Conservation (phyloP, 768 basidiomycete genomes). For the Tricholoma hemisulphureum region DNA sequence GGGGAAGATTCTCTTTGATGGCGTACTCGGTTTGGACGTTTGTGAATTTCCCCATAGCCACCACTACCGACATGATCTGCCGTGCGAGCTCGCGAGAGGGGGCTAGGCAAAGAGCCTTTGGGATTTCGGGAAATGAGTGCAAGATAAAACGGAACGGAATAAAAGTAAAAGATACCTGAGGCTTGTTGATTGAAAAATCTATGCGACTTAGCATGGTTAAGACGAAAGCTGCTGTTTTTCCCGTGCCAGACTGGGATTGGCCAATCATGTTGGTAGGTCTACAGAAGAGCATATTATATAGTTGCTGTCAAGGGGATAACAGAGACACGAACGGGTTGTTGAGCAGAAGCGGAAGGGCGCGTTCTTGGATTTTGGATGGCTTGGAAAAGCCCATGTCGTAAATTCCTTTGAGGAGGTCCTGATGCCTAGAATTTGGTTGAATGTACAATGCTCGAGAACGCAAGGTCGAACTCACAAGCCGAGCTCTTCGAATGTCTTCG, state of each 20-base stretch:
- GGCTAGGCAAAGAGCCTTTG: conserved; percentile 92
- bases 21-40: conserved; percentile 92
- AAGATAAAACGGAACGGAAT: not conserved
- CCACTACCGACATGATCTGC: conserved; percentile 95
- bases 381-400: conserved; percentile 96
- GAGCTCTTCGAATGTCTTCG: conserved; percentile 92
- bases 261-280: conserved; percentile 99
- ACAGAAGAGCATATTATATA: conserved; percentile 3
- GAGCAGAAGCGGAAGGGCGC: conserved; percentile 88
- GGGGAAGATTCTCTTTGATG: conserved; percentile 83
- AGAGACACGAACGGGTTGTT: conserved; percentile 70
- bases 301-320: not conserved
- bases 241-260: conserved; percentile 98
- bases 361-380: conserved; percentile 98
- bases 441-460: not conserved
- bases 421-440: conserved; percentile 47
- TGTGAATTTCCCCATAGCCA: conserved; percentile 94
- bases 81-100: conserved; percentile 96
- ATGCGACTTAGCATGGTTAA: conserved; percentile 95
- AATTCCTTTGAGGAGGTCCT: conserved; percentile 88
- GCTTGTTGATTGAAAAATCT: conserved; percentile 76
- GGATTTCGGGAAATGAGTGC: conserved; percentile 1
- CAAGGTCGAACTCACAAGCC: conserved; percentile 66
- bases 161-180: conserved; percentile 58
- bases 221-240: conserved; percentile 98